These are phyloP conservation scores for Perkinsela sp. DNA, from an alignment of 208 protist species.

Conservation along the genomic window DNA sequence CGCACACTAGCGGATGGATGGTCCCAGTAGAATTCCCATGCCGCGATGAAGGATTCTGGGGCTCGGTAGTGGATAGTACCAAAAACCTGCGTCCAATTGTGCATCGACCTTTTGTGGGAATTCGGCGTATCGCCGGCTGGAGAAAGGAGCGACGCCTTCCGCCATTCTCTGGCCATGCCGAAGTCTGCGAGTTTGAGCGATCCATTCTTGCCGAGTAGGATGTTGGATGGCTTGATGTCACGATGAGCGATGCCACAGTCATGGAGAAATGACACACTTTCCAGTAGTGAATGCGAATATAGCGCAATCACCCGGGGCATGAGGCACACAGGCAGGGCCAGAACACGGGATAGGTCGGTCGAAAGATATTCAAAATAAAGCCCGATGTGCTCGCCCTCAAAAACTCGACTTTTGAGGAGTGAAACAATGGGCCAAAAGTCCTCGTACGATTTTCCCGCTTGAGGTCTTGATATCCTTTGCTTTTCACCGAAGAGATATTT, in stretches of 20 bases:
- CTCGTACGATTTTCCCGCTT: background rate
- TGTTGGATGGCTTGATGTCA: slow-evolving; percentile 45
- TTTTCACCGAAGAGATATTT: background rate
- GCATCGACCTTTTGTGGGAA: background rate
- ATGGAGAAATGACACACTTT: slow-evolving; percentile 13
- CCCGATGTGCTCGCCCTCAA: background rate
- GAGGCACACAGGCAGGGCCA: background rate
- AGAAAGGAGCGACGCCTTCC: background rate
- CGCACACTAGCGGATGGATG: background rate
- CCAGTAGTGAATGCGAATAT: slow-evolving; percentile 5
- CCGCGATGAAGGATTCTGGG: background rate
- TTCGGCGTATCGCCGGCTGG: background rate
- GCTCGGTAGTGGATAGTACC: background rate
- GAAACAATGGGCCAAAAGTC: background rate
- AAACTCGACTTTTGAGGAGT: background rate
- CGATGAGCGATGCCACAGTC: slow-evolving; percentile 16
- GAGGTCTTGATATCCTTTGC: background rate
- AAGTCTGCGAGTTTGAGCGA: slow-evolving; percentile 17
- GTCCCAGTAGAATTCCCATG: background rate
- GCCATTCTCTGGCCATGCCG: slow-evolving; percentile 4
- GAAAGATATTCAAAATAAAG: background rate
- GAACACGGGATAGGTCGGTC: background rate
- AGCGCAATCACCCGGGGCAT: background rate
- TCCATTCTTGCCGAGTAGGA: slow-evolving; percentile 17
- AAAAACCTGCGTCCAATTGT: background rate